Percentiles rank a stretch among this genome's conserved stretches.
These are phyloP conservation scores for Daldinia loculata DNA, from an alignment of 495 filamentous ascomycete genomes.

Conservation along the genomic window DNA sequence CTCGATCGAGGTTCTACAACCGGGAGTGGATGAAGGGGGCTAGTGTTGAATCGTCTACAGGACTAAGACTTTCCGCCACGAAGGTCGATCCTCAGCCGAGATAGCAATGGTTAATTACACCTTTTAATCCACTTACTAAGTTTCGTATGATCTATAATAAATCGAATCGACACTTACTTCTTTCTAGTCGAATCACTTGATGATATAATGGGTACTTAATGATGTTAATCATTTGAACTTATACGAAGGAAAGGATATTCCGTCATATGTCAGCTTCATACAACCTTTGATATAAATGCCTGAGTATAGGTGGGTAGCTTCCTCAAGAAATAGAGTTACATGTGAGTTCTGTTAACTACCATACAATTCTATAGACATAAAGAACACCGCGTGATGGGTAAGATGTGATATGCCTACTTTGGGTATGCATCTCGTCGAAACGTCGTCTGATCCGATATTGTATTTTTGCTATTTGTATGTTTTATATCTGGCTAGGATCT, in stretches of 20 bases:
- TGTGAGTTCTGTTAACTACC: neutral
- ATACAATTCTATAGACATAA: neutral
- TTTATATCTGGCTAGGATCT: neutral
- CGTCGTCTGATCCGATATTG: neutral
- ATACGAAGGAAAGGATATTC: neutral
- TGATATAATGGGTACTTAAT: neutral
- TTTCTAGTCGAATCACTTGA: neutral
- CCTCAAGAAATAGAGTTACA: neutral
- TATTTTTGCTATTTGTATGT: neutral
- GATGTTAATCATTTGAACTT: too few species aligned
- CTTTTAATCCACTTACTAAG: neutral
- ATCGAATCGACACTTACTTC: neutral
- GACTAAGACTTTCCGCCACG: neutral
- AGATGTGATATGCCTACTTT: neutral
- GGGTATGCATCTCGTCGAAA: neutral
- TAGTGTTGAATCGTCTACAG: neutral
- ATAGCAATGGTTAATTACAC: neutral
- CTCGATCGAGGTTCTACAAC: slow-evolving; percentile 36
- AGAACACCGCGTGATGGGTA: neutral
- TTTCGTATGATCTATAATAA: neutral
- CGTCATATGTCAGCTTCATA: neutral
- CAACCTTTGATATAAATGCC: neutral
- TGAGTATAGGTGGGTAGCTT: neutral
- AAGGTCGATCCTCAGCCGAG: neutral
- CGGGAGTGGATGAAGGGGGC: neutral